These are phyloP conservation scores for Parastagonospora nodorum DNA, from an alignment of 2,329 filamentous ascomycete genomes.

Conservation along the genomic window DNA sequence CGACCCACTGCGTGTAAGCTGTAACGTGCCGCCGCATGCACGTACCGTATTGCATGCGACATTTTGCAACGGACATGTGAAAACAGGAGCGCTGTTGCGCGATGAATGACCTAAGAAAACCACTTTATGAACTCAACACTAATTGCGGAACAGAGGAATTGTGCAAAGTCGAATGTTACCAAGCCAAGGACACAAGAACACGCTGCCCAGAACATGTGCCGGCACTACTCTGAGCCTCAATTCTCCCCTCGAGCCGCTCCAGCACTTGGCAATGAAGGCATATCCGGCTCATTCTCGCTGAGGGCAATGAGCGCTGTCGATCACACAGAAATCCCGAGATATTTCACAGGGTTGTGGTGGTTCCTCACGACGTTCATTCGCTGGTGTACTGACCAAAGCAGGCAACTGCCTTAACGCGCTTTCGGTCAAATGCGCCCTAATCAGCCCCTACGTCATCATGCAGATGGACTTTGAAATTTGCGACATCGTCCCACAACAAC, in stretches of 20 bases:
- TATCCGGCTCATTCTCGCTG: constrained; percentile 24
- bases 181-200: too few relatives aligned
- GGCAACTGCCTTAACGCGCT: constrained; percentile 7
- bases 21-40: constrained; percentile 21
- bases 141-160: too few relatives aligned
- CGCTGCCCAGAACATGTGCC: constrained; percentile 4
- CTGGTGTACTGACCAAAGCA: constrained; percentile 2
- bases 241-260: constrained; percentile 3
- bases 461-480: constrained; percentile 24
- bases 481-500: constrained; percentile 26
- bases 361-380: constrained; percentile 11
- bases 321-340: constrained; percentile 3
- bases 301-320: constrained; percentile 12
- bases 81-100: constrained; percentile 6
- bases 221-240: constrained; percentile 22
- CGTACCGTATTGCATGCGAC: constrained; percentile 5
- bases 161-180: too few relatives aligned
- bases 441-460: constrained; percentile 32
- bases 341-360: background rate
- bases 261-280: constrained; percentile 22
- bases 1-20: constrained; percentile 23
- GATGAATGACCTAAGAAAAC: background rate
- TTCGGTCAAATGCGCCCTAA: constrained; percentile 22
- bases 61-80: constrained; percentile 13
- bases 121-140: background rate